Percentiles rank a stretch among this genome's conserved stretches.
phyloP scores from a whole-genome alignment of 2,329 filamentous ascomycete genomes.

The Diplodia corticola region DNA sequence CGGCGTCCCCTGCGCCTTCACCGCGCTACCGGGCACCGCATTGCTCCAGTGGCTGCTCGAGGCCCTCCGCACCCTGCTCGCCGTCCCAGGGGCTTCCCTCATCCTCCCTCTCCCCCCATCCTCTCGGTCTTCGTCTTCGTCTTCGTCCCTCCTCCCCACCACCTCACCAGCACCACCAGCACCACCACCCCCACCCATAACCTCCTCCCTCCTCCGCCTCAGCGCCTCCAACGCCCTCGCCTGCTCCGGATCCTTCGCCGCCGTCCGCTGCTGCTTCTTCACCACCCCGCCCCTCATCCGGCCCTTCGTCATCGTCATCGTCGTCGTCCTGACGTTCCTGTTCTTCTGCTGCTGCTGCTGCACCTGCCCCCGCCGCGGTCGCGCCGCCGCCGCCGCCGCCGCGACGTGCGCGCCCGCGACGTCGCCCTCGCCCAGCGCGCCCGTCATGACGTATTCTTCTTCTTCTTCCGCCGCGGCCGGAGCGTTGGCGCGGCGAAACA shows the following conservation, averaged over 20 bases:
- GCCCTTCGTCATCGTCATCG: too few relatives aligned
- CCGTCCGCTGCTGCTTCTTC: conserved; percentile 31
- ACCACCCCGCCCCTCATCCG: neutral
- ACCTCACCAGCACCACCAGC: neutral
- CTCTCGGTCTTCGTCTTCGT: too few relatives aligned
- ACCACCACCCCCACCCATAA: conserved; percentile 1
- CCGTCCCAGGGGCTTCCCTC: neutral
- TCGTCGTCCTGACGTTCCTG: neutral
- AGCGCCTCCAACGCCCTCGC: conserved; percentile 35
- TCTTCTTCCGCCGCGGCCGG: conserved; percentile 24
- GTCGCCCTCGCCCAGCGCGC: conserved; percentile 34
- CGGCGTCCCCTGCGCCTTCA: conserved; percentile 47
- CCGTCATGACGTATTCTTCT: conserved; percentile 39
- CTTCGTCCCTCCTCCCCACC: neutral
- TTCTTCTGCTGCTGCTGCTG: conserved; percentile 9
- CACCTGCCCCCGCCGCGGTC: too few relatives aligned
- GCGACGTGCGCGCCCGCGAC: conserved; percentile 1
- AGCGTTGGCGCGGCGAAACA: conserved; percentile 29
- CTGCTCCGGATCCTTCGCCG: conserved; percentile 28
- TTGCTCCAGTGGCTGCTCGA: neutral
- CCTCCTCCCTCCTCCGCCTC: conserved; percentile 36
- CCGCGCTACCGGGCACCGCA: conserved; percentile 33
- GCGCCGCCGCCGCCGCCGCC: too few relatives aligned
- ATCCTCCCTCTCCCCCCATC: conserved; percentile 3
- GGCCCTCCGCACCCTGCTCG: neutral